Percentiles rank a stretch among this genome's conserved stretches.
phyloP scores from a whole-genome alignment of 2,329 filamentous ascomycete genomes.

The Cladophialophora chaetospira region DNA sequence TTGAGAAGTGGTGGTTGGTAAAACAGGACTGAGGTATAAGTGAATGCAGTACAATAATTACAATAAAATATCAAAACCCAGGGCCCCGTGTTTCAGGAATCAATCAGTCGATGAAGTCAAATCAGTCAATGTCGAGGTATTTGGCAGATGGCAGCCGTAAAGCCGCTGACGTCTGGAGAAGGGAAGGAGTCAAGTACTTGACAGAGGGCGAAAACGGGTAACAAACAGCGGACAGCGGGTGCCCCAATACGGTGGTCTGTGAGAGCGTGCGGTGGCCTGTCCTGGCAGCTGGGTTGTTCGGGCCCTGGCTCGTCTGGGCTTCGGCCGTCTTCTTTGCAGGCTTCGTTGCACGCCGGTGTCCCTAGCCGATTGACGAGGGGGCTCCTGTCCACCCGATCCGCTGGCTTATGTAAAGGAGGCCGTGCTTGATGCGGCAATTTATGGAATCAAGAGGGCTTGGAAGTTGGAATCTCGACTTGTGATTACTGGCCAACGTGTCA shows the following conservation, averaged over 20 bases:
- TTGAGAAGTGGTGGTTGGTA: conserved; percentile 19
- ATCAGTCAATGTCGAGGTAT: conserved; percentile 13
- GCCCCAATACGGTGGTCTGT: conserved; percentile 7
- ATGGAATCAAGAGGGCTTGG: background rate
- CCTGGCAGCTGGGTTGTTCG: background rate
- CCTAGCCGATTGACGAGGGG: conserved; percentile 14
- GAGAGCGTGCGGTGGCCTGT: conserved; percentile 2
- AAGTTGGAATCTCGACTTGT: background rate
- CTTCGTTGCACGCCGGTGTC: conserved; percentile 3
- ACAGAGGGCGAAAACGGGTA: conserved; percentile 2
- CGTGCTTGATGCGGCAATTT: conserved; percentile 14
- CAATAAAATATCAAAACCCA: conserved; percentile 10
- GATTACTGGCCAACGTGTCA: conserved; percentile 6
- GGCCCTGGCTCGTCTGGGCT: background rate
- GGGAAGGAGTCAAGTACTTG: background rate
- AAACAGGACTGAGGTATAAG: conserved; percentile 1
- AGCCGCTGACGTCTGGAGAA: conserved; percentile 21
- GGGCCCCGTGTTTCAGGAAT: background rate
- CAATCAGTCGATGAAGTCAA: conserved; percentile 9
- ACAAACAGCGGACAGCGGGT: conserved; percentile 1
- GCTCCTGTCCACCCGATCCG: background rate
- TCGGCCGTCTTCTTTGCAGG: conserved; percentile 4
- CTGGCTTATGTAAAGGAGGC: conserved; percentile 14
- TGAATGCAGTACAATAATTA: conserved; percentile 9
- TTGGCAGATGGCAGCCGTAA: conserved; percentile 12